Evolutionary conservation across 805 yeast species (phyloP), one percentile per base, ranked within the genome.

Genomic region (Cephaloascus fragrans): DNA sequence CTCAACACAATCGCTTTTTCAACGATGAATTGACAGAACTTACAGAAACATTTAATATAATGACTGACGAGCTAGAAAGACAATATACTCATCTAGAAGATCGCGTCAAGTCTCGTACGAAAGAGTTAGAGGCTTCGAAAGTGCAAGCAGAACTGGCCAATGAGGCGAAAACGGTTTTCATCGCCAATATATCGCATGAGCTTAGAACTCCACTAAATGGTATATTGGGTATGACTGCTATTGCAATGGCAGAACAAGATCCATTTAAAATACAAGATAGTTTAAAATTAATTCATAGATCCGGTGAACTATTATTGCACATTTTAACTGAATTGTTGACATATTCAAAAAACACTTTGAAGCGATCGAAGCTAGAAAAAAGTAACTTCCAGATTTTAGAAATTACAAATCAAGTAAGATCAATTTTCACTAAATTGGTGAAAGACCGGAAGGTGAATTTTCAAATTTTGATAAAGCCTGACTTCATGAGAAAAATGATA

Each of bases 141-240:
- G 73, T 83, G 23, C 84, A 82, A 53, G 97, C 96, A 0, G 97
- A 90, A 60, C 77, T 83, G 20, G 98, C 98, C 1, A 90, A 90
- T 57, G 97, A 93, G 49, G 96, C 97, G 3, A 93, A 93, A 53
- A 89, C 97, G 4, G 88, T 86, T 4, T 87, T 87, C 55, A 81
- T 87, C 50, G 96, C 96, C 2, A 85, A 89, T 48, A 88, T 87
- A 15, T 85, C 96, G 0, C 96, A 87, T 57, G 98, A 93, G 62
- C 68, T 93, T 52, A 75, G 97, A 49, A 93, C 97, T 0, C 98
- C 98, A 2, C 66, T 93, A 44, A 93, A 93, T 57, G 98, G 98
- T 55, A 93, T 93, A 33, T 64, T 93, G 39, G 97, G 97, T 45
- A 85, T 90, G 89, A 85, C 97, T 0, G 83, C 95, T 2, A 83